Evolutionary conservation across 495 filamentous ascomycete species (phyloP), one percentile per base, ranked within the genome.

Genomic region (Jackrogersella multiformis): DNA sequence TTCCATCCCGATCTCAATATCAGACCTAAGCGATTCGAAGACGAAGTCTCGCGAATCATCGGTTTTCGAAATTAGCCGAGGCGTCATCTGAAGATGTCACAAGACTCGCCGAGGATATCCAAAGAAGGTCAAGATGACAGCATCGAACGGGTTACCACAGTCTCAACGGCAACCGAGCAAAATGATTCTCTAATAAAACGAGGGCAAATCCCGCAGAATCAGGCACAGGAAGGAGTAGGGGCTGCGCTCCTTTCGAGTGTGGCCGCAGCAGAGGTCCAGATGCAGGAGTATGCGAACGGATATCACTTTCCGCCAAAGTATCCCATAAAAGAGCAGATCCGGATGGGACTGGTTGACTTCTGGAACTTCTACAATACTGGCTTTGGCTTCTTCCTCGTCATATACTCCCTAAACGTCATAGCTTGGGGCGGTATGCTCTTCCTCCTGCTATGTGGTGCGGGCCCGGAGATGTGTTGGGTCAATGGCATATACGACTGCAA

Each of bases 361-460:
- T 80, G 86, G 75, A 67, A 78, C 13, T 83, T 80, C 69, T 78
- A 81, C 71, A 80, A 68, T 8, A 93, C 91, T 0, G 89, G 89
- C 0, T 76, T 87, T 66, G 91, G 92, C 9, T 90, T 93, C 74
- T 79, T 92, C 62, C 81, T 93, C 42, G 89, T 86, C 1, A 74
- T 96, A 39, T 96, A 97, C 78, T 88, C 88, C 16, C 85, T 95
- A 34, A 92, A 90, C 54, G 84, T 95, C 2, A 81, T 96, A 4
- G 92, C 92, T 7, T 97, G 93, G 92, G 93, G 93, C 53, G 90
- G 88, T 34, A 96, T 97, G 93, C 80, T 96, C 16, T 94, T 97
- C 79, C 81, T 96, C 15, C 84, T 97, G 7, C 82, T 96, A 55
- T 87, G 84, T 76, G 89, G 90, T 68, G 92, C 89, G 10, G 82